Evolutionary conservation across 129 eudicot genomes (phyloP).

Genomic region (Heracleum sosnowskyi): DNA sequence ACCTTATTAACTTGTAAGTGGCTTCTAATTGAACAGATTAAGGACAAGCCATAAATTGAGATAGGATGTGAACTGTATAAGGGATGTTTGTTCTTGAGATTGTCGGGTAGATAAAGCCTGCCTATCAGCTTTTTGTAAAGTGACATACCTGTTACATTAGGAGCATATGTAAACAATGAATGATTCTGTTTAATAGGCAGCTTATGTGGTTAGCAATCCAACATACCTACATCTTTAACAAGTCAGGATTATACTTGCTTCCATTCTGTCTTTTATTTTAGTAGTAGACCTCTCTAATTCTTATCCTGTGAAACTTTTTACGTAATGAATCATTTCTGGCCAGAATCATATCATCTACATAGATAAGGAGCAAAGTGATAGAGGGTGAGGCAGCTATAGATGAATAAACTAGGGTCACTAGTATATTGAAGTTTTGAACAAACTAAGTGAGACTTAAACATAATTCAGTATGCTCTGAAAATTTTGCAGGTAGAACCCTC

Average conservation of each 20-base stretch:
- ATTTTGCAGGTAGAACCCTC: background rate
- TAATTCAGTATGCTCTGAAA: background rate
- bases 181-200: background rate
- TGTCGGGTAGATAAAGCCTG: background rate
- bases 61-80: background rate
- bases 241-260: background rate
- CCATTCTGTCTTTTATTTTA: no score
- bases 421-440: background rate
- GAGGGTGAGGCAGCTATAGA: background rate
- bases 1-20: background rate
- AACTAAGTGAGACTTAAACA: background rate
- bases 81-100: background rate
- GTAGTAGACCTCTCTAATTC: background rate
- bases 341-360: background rate
- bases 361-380: background rate
- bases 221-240: background rate
- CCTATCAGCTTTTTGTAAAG: background rate
- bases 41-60: background rate
- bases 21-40: background rate
- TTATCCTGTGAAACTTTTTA: no score
- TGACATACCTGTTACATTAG: background rate
- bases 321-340: background rate
- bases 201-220: background rate
- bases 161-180: background rate
- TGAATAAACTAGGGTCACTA: background rate